These are phyloP conservation scores for Lenzites betulinus DNA, from an alignment of 768 basidiomycete species.

Conservation along the genomic window DNA sequence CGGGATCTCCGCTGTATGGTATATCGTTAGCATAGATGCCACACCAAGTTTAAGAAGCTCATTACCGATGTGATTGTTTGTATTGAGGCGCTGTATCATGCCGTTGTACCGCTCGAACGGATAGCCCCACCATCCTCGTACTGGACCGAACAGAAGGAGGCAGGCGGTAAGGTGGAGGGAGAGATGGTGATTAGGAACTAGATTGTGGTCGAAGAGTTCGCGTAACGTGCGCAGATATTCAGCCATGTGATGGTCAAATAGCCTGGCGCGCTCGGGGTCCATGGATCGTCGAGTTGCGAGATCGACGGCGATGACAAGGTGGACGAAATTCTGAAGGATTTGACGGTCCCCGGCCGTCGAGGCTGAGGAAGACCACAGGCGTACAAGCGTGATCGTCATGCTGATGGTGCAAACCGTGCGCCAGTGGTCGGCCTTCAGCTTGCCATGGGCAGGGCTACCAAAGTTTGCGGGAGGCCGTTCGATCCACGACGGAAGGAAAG, in stretches of 20 bases:
- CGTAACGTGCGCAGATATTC: neutral
- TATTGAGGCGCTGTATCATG: slow-evolving; percentile 27
- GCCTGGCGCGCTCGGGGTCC: neutral
- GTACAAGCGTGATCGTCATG: slow-evolving; percentile 37
- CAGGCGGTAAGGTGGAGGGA: slow-evolving; percentile 33
- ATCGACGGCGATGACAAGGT: slow-evolving; percentile 1
- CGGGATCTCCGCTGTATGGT: too few relatives aligned
- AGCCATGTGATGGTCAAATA: neutral
- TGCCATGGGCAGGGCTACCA: slow-evolving; percentile 17
- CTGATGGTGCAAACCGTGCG: slow-evolving; percentile 34
- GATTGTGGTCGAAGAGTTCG: neutral
- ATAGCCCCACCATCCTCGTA: slow-evolving; percentile 25
- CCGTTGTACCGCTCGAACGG: slow-evolving; percentile 23
- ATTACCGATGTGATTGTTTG: slow-evolving; percentile 22
- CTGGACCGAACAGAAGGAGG: slow-evolving; percentile 34
- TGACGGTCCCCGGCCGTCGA: slow-evolving; percentile 6
- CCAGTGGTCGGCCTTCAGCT: slow-evolving; percentile 35
- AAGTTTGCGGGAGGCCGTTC: slow-evolving; percentile 10
- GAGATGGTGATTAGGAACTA: slow-evolving; percentile 35
- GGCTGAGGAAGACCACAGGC: slow-evolving; percentile 35
- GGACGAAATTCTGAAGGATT: neutral
- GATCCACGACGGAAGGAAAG: slow-evolving; percentile 19
- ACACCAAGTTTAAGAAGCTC: too few relatives aligned
- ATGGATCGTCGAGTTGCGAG: neutral
- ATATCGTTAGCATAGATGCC: too few relatives aligned